These are phyloP conservation scores for Omphalea diandra DNA, from an alignment of 441 rosid species.

Conservation along the genomic window DNA sequence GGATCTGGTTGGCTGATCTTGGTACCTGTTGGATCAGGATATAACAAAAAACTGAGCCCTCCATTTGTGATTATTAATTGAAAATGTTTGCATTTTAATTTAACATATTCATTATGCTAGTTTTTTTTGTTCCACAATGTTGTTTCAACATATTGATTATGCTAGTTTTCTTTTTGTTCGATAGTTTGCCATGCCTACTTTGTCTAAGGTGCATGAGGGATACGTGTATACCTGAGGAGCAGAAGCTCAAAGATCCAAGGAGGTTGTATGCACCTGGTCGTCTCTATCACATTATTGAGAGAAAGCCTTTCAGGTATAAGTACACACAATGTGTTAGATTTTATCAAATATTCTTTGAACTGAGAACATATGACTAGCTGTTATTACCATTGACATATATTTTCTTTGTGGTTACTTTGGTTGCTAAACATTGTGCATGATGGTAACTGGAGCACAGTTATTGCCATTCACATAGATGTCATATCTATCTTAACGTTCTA, in stretches of 20 bases:
- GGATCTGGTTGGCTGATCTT: neutral
- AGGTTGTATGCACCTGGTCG: constrained; percentile 97
- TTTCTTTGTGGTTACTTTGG: neutral
- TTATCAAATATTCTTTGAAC: neutral
- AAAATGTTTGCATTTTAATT: neutral
- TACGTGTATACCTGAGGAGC: constrained; percentile 80
- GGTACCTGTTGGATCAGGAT: neutral
- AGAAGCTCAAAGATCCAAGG: constrained; percentile 90
- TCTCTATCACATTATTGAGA: constrained; percentile 87
- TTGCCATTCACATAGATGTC: neutral
- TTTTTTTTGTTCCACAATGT: neutral
- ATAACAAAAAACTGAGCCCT: neutral
- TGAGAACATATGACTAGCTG: neutral
- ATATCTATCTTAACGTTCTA: neutral
- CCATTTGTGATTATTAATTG: neutral
- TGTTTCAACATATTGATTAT: constrained; percentile 4
- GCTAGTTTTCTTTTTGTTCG: constrained; percentile 23
- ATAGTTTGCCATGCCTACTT: constrained; percentile 80
- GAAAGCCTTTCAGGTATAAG: constrained; percentile 76
- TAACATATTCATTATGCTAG: too few species aligned
- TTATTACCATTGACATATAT: neutral
- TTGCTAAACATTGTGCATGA: neutral
- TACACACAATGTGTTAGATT: neutral
- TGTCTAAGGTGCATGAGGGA: constrained; percentile 89
- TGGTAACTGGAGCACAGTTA: too few species aligned